Base-by-base conservation (phyloP, 176 grass and related monocot species). In the Paspalum notatum region DNA sequence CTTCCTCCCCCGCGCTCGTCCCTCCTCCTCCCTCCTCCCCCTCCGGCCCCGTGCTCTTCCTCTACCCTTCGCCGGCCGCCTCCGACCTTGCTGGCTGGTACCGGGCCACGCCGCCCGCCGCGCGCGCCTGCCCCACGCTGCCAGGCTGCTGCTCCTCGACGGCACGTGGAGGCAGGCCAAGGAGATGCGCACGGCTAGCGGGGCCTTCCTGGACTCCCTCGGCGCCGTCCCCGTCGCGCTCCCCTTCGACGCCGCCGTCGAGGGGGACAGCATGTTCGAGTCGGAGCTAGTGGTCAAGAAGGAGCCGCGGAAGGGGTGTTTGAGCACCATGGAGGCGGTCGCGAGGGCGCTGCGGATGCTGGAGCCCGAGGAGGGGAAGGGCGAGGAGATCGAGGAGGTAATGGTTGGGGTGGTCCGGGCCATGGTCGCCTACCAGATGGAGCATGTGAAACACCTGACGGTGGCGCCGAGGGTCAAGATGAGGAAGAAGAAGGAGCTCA, bases 161-260 rank as follows among this genome's bases (percentile, higher is more conserved):
- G 95, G 95, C 44, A 98, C 92, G 4, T 98, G 95, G 95, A 85
- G 77, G 86, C 90, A 89, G 73, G 90, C 95, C 12, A 91, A 65
- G 87, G 92, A 98, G 86, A 98, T 98, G 95, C 83, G 60, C 79
- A 61, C 87, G 22, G 89, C 91, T 37, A 98, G 95, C 80, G 20
- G 81, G 6, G 62, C 90, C 27, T 94, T 94, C 70, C 87, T 94
- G 58, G 79, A 85, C 17, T 72, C 63, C 37, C 81, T 98, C 14
- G 68, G 68, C 55, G 80, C 27, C 20, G 51, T 73, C 45, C 77
- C 88, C 12, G 90, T 98, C 11, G 74, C 92, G 45, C 78, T 98
- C 58, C 88, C 90, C 12, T 71, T 89, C 21, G 88, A 90, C 70
- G 25, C 80, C 54, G 48, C 66, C 43, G 77, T 71, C 24, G 90